Base-by-base conservation (phyloP, 768 basidiomycete species). In the Cystofilobasidium macerans region DNA sequence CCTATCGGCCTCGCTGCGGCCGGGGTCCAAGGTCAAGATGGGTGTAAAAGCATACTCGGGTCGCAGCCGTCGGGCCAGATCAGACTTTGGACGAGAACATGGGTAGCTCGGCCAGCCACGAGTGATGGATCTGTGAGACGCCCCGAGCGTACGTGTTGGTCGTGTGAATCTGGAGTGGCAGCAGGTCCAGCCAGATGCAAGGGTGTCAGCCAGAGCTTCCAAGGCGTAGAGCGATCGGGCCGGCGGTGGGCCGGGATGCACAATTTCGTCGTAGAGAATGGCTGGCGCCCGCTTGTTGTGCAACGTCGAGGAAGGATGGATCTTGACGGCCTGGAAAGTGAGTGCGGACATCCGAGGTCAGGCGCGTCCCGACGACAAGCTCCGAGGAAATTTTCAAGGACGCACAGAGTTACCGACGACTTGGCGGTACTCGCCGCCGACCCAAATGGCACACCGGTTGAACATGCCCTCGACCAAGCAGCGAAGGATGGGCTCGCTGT, bases 231-330 rank as follows among this genome's bases (percentile, higher is more conserved):
- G 38, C 6, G 54, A 33, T 14, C 12, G 22, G 54, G 18, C 36
- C 9, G 28, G 30, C 54, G 28, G 26, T n/a, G 35, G 24, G 62
- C 36, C 2, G 65, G 47, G 3, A 78, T 86, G 72, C 69, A 95
- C 94, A 73, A 99, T 77, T 73, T 99, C 95, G 74, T 94, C 87
- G 73, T 88, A 99, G 42, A 99, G 81, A 69, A 99, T 90, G 7
- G 86, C 89, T 0, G 85, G 85, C 0, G 85, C 83, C 73, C 88
- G 89, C 73, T 87, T 89, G 70, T 87, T 85, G 71, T 82, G 82
- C 71, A 98, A 73, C 3, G 83, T 81, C 35, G 93, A 97, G 35
- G 87, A 82, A 0, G 94, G 95, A 72, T 98, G 91, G 26, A 99
- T 87, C 75, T 93, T 94, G 65, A 98, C 81, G 28, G 82, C 75